Percentiles rank a stretch among this genome's conserved stretches.
These are phyloP conservation scores for Talaromyces proteolyticus DNA, from an alignment of 495 filamentous ascomycete genomes.

Conservation along the genomic window DNA sequence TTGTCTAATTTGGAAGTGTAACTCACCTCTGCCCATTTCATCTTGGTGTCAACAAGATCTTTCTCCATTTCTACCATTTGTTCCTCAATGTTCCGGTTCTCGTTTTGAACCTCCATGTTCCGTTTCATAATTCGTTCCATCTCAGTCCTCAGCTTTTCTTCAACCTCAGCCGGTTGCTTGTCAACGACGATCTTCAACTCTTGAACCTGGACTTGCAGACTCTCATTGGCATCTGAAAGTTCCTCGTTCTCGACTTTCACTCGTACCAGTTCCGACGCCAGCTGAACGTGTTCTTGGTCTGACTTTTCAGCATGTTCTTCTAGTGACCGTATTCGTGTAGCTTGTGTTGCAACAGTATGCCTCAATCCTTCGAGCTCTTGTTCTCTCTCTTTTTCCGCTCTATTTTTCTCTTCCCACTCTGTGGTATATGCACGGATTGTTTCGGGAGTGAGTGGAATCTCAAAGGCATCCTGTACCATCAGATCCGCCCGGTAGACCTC, in stretches of 20 bases:
- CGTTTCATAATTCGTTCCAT: slow-evolving; percentile 90
- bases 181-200: slow-evolving; percentile 82
- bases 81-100: slow-evolving; percentile 85
- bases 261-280: slow-evolving; percentile 84
- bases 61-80: slow-evolving; percentile 93
- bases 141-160: slow-evolving; percentile 72
- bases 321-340: slow-evolving; percentile 66
- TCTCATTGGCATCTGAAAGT: slow-evolving; percentile 82
- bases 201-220: slow-evolving; percentile 70
- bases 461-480: slow-evolving; percentile 88
- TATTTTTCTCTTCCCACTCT: slow-evolving; percentile 90
- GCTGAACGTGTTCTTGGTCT: slow-evolving; percentile 86
- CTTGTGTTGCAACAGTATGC: slow-evolving; percentile 55
- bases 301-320: slow-evolving; percentile 86
- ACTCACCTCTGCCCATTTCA: slow-evolving; percentile 86
- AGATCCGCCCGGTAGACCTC: slow-evolving; percentile 93
- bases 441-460: slow-evolving; percentile 77
- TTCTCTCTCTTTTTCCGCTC: slow-evolving; percentile 72
- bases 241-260: slow-evolving; percentile 92
- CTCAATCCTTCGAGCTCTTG: slow-evolving; percentile 72
- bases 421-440: slow-evolving; percentile 70
- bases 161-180: slow-evolving; percentile 83
- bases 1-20: background rate
- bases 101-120: slow-evolving; percentile 90
- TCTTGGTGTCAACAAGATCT: slow-evolving; percentile 86